phyloP scores from a whole-genome alignment of 441 rosid species.

The Jatropha podagrica region DNA sequence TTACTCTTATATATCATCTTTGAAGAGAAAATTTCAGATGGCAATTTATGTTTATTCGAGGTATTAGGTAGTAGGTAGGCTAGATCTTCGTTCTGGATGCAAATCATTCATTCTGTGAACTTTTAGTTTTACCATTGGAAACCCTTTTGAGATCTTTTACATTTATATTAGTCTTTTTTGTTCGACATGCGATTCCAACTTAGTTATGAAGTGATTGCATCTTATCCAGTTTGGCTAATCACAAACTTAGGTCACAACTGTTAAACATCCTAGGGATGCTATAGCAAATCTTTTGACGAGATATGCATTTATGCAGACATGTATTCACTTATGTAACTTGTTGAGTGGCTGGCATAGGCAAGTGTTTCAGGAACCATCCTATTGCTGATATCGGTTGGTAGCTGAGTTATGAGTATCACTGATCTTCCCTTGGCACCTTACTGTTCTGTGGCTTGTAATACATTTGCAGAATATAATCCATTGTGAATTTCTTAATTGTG shows the following conservation, averaged over 20 bases:
- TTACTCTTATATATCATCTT: background rate
- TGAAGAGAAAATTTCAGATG: too few species aligned
- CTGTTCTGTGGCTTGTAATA: background rate
- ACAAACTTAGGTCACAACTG: background rate
- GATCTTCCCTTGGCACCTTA: background rate
- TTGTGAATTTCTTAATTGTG: background rate
- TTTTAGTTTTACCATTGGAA: background rate
- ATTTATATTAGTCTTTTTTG: background rate
- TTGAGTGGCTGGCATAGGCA: background rate
- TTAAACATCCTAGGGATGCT: background rate
- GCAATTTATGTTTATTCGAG: too few species aligned
- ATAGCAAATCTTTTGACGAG: background rate
- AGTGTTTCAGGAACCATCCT: background rate
- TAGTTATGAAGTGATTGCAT: too few species aligned
- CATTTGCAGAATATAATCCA: background rate
- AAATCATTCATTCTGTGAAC: too few species aligned
- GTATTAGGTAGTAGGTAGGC: too few species aligned
- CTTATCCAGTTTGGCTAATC: too few species aligned
- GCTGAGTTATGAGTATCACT: background rate
- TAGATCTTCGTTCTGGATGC: too few species aligned
- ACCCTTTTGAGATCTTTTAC: background rate
- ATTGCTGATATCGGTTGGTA: background rate
- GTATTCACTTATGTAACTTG: background rate
- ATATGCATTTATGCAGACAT: background rate
- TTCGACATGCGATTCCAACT: too few species aligned